Evolutionary conservation across 1,284 basidiomycete genomes (phyloP), one percentile per base, ranked within the genome.

Genomic region (Microbotryum scabiosae): DNA sequence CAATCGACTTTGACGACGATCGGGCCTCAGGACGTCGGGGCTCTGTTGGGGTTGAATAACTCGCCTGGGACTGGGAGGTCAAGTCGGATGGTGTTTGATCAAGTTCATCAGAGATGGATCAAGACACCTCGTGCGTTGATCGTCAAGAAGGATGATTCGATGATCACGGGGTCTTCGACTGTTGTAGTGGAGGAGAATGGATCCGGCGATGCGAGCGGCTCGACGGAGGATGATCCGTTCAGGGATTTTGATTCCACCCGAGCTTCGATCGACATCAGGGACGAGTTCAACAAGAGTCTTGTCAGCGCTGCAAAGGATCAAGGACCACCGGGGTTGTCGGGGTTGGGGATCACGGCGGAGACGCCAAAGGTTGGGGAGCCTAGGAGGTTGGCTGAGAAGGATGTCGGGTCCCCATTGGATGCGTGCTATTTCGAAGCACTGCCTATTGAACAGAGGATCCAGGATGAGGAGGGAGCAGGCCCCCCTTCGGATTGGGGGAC

Each of bases 51-150:
- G 36, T 41, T 41, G 36, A 41, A 41, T 10, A 41, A 41, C 56
- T 67, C 41, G 60, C 63, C 7, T 84, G 85, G 16, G 71, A 81
- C 45, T 14, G 85, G 89, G 28, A 79, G 83, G 54, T 83, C 91
- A 50, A 90, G 90, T 1, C 83, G 83, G 71, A 93, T 96, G 90
- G 78, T 88, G 46, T 91, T 85, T 68, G 91, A 94, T 75, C 82
- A 80, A 60, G 80, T 80, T 44, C 79, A 82, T 74, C 87, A 88
- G 83, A 82, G 82, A 65, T 96, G 91, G 91, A 83, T 91, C 53
- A 86, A 85, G 16, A 55, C 51, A 32, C 58, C 60, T 20, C 21
- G 32, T 16, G 44, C 32, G 14, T 25, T 46, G 36, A 16, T 16
- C 26, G 20, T 26, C 20, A 28, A 28, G 20, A 23, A 18, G 5